Base-by-base conservation (phyloP, 306 rosid genomes). In the Echinosophora koreensis region DNA sequence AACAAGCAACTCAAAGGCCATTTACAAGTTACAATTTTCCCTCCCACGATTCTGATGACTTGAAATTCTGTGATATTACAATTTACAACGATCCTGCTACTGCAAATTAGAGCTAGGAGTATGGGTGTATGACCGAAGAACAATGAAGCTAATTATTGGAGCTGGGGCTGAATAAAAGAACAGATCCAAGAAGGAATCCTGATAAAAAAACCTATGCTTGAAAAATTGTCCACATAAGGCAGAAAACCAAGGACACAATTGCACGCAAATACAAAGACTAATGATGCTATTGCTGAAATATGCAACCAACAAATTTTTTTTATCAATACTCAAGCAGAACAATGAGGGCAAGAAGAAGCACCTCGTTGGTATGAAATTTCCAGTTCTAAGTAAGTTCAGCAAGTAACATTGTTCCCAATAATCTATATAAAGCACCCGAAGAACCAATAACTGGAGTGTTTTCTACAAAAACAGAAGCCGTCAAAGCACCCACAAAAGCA, bases 141-240 rank as follows among this genome's bases (percentile, higher is more conserved):
- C n/a, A n/a, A n/a, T 82, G 86, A 88, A 66, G 85, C 79, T 61
- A 71, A 77, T 75, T 80, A 77, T n/a, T 69, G 78, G 69, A 77
- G 76, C 84, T 83, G 82, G 90, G 90, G 64, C 81, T 71, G 78
- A 87, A 79, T 65, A 90, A 62, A 78, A 92, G 84, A 68, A 78
- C 85, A 47, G 90, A 88, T 78, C 97, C 97, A 8, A 95, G 93
- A 61, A 95, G 97, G 81, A 89, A 80, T 28, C 98, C 98, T n/a
- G 97, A 84, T 69, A 87, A 35, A 70, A 92, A 88, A 61, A 97
- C 97, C 97, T 44, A 84, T 72, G 88, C 71, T 92, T 28, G 98
- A 77, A 69, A 89, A 95, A 51, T 95, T 95, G 84, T 95, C 87
- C 8, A 87, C 86, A 55, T 88, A 92, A 35, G 97, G 98, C 69